Percentiles rank a stretch among this genome's conserved stretches.
Evolutionary conservation across 306 rosid genomes (phyloP).

Genomic region (Argentina anserina): DNA sequence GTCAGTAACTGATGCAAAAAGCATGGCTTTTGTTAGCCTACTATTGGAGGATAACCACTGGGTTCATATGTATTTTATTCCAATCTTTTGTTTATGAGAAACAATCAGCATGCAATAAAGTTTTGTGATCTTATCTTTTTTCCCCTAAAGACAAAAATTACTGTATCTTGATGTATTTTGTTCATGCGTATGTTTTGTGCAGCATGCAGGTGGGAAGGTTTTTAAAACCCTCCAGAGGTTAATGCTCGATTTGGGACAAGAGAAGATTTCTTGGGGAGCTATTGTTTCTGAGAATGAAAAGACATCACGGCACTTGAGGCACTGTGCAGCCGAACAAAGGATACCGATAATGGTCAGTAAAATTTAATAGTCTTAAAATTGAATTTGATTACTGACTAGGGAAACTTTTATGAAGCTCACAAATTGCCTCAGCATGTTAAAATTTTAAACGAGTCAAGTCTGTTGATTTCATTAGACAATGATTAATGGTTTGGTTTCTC

Average conservation of each 20-base stretch:
- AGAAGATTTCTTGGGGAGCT: constrained; percentile 43
- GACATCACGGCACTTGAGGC: constrained; percentile 75
- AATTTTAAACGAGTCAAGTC: background rate
- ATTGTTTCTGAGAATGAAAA: constrained; percentile 55
- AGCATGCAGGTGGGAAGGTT: constrained; percentile 83
- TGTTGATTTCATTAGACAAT: background rate
- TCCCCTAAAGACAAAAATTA: background rate
- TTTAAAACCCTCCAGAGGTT: constrained; percentile 71
- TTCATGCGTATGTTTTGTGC: constrained; percentile 15
- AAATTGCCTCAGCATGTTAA: background rate
- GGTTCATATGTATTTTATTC: background rate
- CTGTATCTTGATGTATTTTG: background rate
- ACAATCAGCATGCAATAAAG: background rate
- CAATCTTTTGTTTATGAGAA: background rate
- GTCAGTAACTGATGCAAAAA: background rate
- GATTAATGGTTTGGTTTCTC: background rate
- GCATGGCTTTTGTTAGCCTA: background rate
- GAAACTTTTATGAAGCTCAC: background rate
- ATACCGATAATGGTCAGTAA: constrained; percentile 59
- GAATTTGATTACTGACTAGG: background rate
- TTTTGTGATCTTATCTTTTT: background rate
- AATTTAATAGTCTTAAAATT: background rate
- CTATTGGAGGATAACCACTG: background rate
- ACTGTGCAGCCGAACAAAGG: constrained; percentile 55
- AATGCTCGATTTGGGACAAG: constrained; percentile 37